A percentile compares a stretch with the other conserved stretches of the same genome.
Evolutionary conservation across 176 grass and related monocot genomes (phyloP).

Genomic region (Puccinellia tenuiflora): DNA sequence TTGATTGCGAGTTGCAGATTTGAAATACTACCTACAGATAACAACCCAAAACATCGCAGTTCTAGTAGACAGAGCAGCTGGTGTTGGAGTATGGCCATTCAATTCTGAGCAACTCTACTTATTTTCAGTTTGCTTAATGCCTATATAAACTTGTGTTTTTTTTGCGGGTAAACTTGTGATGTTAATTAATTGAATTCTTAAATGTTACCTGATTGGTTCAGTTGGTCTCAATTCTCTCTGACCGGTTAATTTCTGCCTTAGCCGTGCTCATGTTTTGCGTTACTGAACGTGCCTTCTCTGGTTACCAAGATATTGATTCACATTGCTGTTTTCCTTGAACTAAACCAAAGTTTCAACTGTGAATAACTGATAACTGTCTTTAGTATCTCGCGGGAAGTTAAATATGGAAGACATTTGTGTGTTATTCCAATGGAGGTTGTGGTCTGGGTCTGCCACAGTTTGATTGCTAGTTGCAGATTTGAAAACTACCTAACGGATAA

Average conservation of each 20-base stretch:
- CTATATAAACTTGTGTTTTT: background rate
- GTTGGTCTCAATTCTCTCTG: background rate
- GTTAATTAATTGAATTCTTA: background rate
- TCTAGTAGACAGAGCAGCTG: background rate
- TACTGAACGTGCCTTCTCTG: background rate
- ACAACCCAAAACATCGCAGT: background rate
- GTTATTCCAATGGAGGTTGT: background rate
- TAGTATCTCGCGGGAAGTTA: background rate
- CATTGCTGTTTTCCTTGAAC: background rate
- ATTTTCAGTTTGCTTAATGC: background rate
- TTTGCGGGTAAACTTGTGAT: background rate
- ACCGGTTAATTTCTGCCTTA: background rate
- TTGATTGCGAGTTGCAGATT: background rate
- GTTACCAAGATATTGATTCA: background rate
- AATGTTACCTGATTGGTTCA: background rate
- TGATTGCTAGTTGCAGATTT: background rate
- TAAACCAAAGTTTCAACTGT: background rate
- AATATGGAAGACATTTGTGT: background rate
- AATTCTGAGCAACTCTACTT: background rate
- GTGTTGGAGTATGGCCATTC: background rate
- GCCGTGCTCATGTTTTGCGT: background rate
- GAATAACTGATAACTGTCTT: background rate
- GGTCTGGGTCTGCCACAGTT: background rate
- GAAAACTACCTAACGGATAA: background rate
- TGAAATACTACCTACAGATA: background rate